Evolutionary conservation across 345 rosid genomes (phyloP).

Genomic region (Populus deltoides): DNA sequence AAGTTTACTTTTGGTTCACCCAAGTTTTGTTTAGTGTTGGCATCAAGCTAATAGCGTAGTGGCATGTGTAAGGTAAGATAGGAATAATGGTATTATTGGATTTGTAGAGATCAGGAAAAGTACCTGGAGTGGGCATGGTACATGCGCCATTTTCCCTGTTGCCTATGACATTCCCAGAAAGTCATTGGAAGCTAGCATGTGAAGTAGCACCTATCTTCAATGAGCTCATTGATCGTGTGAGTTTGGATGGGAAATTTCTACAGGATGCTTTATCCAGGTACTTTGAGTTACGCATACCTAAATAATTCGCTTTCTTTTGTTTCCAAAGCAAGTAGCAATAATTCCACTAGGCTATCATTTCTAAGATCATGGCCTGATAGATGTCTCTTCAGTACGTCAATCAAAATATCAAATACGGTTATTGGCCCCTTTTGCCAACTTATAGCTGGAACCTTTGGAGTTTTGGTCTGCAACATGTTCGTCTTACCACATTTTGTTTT

Average conservation of each 20-base stretch:
- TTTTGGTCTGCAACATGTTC: background rate
- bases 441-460: background rate
- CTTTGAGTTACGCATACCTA: background rate
- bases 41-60: background rate
- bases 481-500: background rate
- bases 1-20: background rate
- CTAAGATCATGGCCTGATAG: background rate
- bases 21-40: background rate
- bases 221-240: conserved; percentile 89
- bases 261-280: conserved; percentile 85
- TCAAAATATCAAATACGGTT: background rate
- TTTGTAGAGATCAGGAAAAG: conserved; percentile 71
- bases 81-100: conserved; percentile 1
- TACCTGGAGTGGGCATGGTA: conserved; percentile 91
- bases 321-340: background rate
- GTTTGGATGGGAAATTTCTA: conserved; percentile 82
- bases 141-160: conserved; percentile 87
- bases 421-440: background rate
- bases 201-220: conserved; percentile 89
- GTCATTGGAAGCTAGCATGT: conserved; percentile 75
- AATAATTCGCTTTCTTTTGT: background rate
- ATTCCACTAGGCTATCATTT: background rate
- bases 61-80: background rate
- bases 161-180: conserved; percentile 70
- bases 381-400: background rate